Evolutionary conservation across 352 stramenopile genomes (phyloP).

Genomic region (Pythium pectinolyticum): DNA sequence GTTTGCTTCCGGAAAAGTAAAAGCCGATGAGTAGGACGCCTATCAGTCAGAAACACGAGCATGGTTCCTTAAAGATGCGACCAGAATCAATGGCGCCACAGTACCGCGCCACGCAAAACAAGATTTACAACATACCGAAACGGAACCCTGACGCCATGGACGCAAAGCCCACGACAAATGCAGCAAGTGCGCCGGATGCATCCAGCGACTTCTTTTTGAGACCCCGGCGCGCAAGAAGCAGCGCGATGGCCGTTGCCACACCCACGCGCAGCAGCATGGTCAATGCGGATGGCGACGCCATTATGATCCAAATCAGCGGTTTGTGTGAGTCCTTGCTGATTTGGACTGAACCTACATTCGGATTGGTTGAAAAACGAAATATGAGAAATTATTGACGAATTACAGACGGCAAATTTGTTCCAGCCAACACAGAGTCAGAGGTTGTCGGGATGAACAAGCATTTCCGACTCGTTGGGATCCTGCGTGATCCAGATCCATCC

Average conservation of each 20-base stretch:
- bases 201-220: conserved; percentile 74
- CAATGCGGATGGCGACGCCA: neutral
- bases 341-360: neutral
- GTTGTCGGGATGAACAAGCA: no score
- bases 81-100: no score
- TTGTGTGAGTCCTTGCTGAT: no score
- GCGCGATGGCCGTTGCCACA: conserved; percentile 46
- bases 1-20: conserved; percentile 84
- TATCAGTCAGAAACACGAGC: conserved; percentile 24
- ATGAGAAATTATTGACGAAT: no score
- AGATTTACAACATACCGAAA: conserved; percentile 67
- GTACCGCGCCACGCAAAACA: no score
- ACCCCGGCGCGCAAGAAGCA: conserved; percentile 42
- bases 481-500: no score
- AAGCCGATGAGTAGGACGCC: conserved; percentile 79
- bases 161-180: conserved; percentile 65
- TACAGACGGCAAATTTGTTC: no score
- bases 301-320: neutral
- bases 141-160: conserved; percentile 64
- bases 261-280: conserved; percentile 32
- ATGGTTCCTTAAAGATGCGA: no score
- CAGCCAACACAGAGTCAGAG: no score
- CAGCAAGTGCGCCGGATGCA: conserved; percentile 51
- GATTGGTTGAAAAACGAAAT: neutral
- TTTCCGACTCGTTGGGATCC: no score